Conservation (phyloP, 2,329 filamentous ascomycete genomes). For the Coccinonectria pachysandricola region DNA sequence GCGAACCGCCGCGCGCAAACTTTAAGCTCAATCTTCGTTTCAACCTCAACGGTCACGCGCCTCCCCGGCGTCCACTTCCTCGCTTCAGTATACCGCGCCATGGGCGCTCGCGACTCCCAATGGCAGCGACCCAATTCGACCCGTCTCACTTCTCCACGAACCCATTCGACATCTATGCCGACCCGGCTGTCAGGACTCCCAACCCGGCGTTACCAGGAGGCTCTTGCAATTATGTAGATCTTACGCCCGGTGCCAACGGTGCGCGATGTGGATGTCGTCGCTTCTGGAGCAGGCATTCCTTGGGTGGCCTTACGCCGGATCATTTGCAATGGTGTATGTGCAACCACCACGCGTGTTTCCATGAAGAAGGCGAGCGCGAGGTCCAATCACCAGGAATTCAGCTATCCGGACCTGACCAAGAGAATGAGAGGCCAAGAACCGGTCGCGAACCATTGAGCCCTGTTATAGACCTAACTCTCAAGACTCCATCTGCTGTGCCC, state of each 20-base stretch:
- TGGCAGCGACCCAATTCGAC: slow-evolving; percentile 43
- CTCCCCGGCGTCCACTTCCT: too few relatives aligned
- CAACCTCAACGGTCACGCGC: too few relatives aligned
- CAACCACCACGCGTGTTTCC: slow-evolving; percentile 51
- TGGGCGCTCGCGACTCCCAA: slow-evolving; percentile 26
- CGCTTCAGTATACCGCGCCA: slow-evolving; percentile 15
- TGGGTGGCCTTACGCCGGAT: slow-evolving; percentile 26
- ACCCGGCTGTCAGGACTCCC: slow-evolving; percentile 25
- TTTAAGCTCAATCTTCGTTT: too few relatives aligned
- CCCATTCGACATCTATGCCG: slow-evolving; percentile 47
- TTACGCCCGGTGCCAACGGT: slow-evolving; percentile 40
- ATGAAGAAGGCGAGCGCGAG: slow-evolving; percentile 35
- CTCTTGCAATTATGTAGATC: slow-evolving; percentile 47
- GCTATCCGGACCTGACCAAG: slow-evolving; percentile 34
- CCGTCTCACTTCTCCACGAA: slow-evolving; percentile 31
- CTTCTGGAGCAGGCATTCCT: slow-evolving; percentile 42
- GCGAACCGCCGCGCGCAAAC: too few relatives aligned
- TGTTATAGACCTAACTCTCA: slow-evolving; percentile 37
- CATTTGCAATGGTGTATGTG: slow-evolving; percentile 50
- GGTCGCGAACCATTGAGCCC: slow-evolving; percentile 43
- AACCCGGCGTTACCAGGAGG: slow-evolving; percentile 36
- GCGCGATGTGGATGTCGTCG: slow-evolving; percentile 49
- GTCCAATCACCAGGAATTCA: slow-evolving; percentile 15
- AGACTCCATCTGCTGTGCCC: slow-evolving; percentile 25
- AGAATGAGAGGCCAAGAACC: slow-evolving; percentile 40